Evolutionary conservation across 257 asterid species (phyloP), one percentile per base, ranked within the genome.

Genomic region (Solanum corneliomulleri): DNA sequence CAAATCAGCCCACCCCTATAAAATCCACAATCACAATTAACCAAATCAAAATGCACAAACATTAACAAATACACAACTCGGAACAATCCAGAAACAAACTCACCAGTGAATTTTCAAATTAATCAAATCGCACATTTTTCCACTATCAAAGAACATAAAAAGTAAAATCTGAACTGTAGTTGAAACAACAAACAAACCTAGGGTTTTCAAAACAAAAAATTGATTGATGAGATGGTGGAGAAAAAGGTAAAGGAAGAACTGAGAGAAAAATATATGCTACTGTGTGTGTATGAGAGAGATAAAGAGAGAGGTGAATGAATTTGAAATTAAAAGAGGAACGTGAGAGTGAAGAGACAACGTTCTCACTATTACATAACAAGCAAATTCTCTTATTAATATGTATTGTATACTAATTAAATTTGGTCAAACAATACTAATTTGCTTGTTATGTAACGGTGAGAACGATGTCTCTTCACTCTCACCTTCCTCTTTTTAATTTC

Each of bases 41-140:
- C 29, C 42, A 27, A 49, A 31, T 47, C 29, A 49, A 52, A 81
- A 2, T 20, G 33, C 39, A 37, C 39, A 37, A 37, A 37, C 39
- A 77, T 41, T 37, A 25, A 74, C 85, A 82, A 85, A 42, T 7
- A 7, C 58, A 69, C 33, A 56, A 37, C 42, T 5, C 8, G 83
- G n/a, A 27, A 18, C 82, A 74, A 11, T 83, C 20, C 29, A 11
- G 44, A 76, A 83, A 64, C 68, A 86, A 87, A 92, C 89, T 78
- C 86, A 93, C 93, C 94, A 88, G 89, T 72, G 78, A 89, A 71
- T 58, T 33, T 58, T 86, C 68, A 23, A n/a, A n/a, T 60, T 31
- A 68, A 70, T 85, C 42, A 21, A 11, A 72, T 62, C 66, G 20
- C 58, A 42, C 45, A 16, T 1, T 29, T n/a, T 29, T 21, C 69